Base-by-base conservation (phyloP, 306 rosid genomes). In the Lithocarpus polystachyus region DNA sequence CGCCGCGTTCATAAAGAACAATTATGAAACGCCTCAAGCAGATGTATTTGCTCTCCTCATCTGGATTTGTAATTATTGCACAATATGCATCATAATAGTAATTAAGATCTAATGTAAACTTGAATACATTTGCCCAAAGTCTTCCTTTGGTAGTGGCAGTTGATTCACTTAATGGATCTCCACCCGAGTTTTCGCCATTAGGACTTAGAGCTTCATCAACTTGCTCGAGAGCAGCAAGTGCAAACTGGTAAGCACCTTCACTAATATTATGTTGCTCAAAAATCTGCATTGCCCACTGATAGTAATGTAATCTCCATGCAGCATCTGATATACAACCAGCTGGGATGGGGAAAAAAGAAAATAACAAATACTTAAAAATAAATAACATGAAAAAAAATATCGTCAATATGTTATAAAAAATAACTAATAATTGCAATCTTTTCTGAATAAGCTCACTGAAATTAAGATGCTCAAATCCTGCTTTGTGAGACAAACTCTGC, bases 141-240 rank as follows among this genome's bases (percentile, higher is more conserved):
- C 97, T 87, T 73, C 99, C 99, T 86, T 88, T 93, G 75, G 87
- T 86, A 76, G 88, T 83, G 55, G 86, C 75, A 74, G 87, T 84
- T 72, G 97, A 86, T 89, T 91, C 97, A 65, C 84, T 82, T 7
- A 71, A 82, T 61, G 84, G 82, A 80, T 84, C 86, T 72, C 72
- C 37, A 60, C 26, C 76, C 79, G 19, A 57, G 57, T 65, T n/a
- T 52, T 84, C 86, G 76, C 77, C 91, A 26, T 85, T 80, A 77
- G 71, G 65, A 60, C 48, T 55, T 17, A 77, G 78, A 78, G 91
- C 93, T 82, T 95, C 99, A 77, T 92, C 99, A 77, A 91, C 97
- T 85, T 88, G 95, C 90, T 92, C 99, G 33, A 95, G 99, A 31
- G 99, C 98, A 78, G 99, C 97, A 77, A 92, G 99, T 75, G 95